Evolutionary conservation across 192 early-diverging fungal genomes (phyloP), one percentile per base, ranked within the genome.

Genomic region (Umbelopsis ramanniana): DNA sequence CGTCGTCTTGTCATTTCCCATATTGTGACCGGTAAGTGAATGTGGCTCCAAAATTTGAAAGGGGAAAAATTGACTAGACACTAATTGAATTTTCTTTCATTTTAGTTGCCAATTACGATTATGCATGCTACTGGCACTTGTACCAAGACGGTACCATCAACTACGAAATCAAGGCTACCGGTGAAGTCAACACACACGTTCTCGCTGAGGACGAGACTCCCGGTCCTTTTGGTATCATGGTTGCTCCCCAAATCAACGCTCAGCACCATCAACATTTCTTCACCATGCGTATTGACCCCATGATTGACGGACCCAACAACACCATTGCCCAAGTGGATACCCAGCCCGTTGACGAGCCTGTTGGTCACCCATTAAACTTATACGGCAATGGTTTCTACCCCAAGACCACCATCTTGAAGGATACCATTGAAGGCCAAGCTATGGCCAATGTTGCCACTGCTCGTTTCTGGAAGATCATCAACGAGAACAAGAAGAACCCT

Each of bases 91-190:
- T n/a, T n/a, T n/a, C n/a, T n/a, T n/a, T n/a, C n/a, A n/a, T n/a
- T n/a, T n/a, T n/a, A n/a, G 77, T 79, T 43, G 79, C 79, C 71
- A 81, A 81, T 53, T 81, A 81, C 26, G 79, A 81, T 71, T 81
- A 81, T 52, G 79, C 74, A 45, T 54, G 76, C 21, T 81, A 81
- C 72, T 81, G 75, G 71, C 76, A 76, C 70, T 81, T 81, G 43
- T 76, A 81, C 46, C 79, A 81, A 66, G 79, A 81, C 70, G 79
- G 79, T 70, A 81, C 74, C 48, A 76, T 81, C 45, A 67, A 81
- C 55, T 81, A 81, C 24, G 79, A 81, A 55, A 75, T 81, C 50
- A 81, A 81, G 72, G 79, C 79, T 38, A 81, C 79, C 68, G 79
- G 79, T 52, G 79, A 81, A 52, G 55, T 81, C 23, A 81, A 81